phyloP scores from a whole-genome alignment of 345 rosid genomes.

The Garcia nutans region DNA sequence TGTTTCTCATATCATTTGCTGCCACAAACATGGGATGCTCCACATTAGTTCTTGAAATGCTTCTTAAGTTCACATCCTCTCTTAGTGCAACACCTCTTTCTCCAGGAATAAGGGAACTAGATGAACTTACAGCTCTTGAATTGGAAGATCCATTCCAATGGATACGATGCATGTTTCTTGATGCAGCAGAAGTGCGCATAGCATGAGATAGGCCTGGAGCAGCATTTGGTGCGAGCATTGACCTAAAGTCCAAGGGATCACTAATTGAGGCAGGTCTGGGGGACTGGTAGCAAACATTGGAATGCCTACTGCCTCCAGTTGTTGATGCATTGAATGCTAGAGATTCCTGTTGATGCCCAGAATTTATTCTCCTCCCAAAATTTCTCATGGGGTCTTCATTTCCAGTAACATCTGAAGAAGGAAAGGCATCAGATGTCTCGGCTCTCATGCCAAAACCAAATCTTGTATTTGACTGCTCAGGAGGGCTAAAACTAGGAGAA shows the following conservation, averaged over 20 bases:
- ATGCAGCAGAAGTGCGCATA: slow-evolving; percentile 43
- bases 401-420: slow-evolving; percentile 39
- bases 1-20: slow-evolving; percentile 49
- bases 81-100: slow-evolving; percentile 45
- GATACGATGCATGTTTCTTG: slow-evolving; percentile 50
- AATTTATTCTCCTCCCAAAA: slow-evolving; percentile 46
- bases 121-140: slow-evolving; percentile 47
- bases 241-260: slow-evolving; percentile 50
- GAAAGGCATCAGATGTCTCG: slow-evolving; percentile 41
- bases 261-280: slow-evolving; percentile 39
- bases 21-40: slow-evolving; percentile 58
- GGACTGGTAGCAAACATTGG: slow-evolving; percentile 41
- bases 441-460: slow-evolving; percentile 52
- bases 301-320: slow-evolving; percentile 39
- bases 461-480: slow-evolving; percentile 47
- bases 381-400: slow-evolving; percentile 40
- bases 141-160: slow-evolving; percentile 52
- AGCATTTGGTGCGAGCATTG: slow-evolving; percentile 33
- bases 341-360: slow-evolving; percentile 55
- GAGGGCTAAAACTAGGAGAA: slow-evolving; percentile 40
- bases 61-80: slow-evolving; percentile 51
- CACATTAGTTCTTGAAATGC: slow-evolving; percentile 44
- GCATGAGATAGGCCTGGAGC: slow-evolving; percentile 46
- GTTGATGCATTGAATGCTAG: slow-evolving; percentile 45
- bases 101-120: slow-evolving; percentile 39